A percentile compares a stretch with the other conserved stretches of the same genome.
Evolutionary conservation across 495 filamentous ascomycete genomes (phyloP).

Genomic region (Podospora conica): DNA sequence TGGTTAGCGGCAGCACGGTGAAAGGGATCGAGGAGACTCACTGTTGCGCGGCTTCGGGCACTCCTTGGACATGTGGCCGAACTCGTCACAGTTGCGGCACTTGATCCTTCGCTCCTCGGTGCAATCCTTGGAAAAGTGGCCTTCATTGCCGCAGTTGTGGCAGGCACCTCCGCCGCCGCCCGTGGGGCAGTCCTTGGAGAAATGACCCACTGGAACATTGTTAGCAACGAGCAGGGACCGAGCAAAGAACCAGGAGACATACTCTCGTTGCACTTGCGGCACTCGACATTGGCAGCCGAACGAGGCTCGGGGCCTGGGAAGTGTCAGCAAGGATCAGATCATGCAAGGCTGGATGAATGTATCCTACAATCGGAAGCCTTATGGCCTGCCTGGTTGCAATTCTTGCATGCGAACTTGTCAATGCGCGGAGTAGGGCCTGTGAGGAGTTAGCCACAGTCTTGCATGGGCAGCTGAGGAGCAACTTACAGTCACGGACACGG

Average conservation of each 20-base stretch:
- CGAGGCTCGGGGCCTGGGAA: constrained; percentile 51
- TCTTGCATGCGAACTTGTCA: constrained; percentile 65
- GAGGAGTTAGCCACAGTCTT: constrained; percentile 23
- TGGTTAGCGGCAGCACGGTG: constrained; percentile 23
- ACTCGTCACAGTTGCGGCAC: constrained; percentile 73
- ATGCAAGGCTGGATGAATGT: neutral
- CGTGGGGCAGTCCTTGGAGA: constrained; percentile 74
- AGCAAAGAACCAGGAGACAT: constrained; percentile 11
- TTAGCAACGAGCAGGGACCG: constrained; percentile 16
- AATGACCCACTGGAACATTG: constrained; percentile 61
- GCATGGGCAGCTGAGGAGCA: neutral
- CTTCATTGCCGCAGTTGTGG: constrained; percentile 62
- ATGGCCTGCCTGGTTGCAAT: constrained; percentile 60
- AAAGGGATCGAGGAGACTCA: constrained; percentile 21
- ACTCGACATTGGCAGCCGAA: constrained; percentile 68
- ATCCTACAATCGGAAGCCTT: constrained; percentile 36
- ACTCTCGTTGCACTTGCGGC: constrained; percentile 70
- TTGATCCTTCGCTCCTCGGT: constrained; percentile 59
- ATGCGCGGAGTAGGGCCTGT: constrained; percentile 46
- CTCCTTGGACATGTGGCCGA: constrained; percentile 65
- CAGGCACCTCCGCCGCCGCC: constrained; percentile 46
- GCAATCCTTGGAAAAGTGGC: constrained; percentile 49
- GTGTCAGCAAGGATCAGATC: constrained; percentile 38
- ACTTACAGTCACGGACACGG: constrained; percentile 62
- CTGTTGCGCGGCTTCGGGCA: constrained; percentile 75